Conservation (phyloP, 169 alveolate genomes). For the Cyclospora cayetanensis region DNA sequence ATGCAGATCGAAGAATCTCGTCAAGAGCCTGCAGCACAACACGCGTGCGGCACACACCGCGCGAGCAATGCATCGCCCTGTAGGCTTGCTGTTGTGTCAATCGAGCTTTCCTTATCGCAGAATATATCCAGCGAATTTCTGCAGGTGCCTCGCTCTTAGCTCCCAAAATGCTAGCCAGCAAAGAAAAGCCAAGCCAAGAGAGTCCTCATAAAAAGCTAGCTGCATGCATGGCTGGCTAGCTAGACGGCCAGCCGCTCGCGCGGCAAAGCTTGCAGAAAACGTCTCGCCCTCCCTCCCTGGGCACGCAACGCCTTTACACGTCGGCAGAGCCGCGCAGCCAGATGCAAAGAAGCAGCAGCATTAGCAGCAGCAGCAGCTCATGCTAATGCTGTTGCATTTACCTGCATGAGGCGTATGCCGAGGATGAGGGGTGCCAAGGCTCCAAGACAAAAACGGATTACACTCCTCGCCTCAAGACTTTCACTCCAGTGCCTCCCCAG, state of each 20-base stretch:
- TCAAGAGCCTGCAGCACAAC: slow-evolving; percentile 22
- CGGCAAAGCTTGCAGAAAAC: too few species aligned
- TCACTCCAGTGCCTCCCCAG: slow-evolving; percentile 58
- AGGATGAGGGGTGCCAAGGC: slow-evolving; percentile 31
- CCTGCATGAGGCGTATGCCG: slow-evolving; percentile 41
- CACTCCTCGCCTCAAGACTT: slow-evolving; percentile 10
- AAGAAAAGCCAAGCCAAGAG: too few species aligned
- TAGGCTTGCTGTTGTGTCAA: too few species aligned
- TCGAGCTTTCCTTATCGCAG: too few species aligned
- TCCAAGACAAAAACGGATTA: slow-evolving; percentile 4
- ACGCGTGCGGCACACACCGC: neutral
- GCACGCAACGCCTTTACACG: too few species aligned
- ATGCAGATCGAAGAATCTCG: neutral
- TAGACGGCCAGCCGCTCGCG: neutral
- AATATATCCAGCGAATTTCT: too few species aligned
- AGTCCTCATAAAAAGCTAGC: neutral
- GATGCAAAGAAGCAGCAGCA: too few species aligned
- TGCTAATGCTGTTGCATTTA: slow-evolving; percentile 10
- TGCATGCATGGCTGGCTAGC: neutral
- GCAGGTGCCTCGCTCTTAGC: too few species aligned
- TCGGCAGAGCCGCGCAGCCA: too few species aligned
- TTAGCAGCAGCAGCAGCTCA: neutral
- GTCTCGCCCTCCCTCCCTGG: too few species aligned
- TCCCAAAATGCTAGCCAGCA: too few species aligned
- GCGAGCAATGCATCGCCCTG: too few species aligned